Conservation (phyloP, 305 asterid genomes). For the Fraxinus angustifolia region DNA sequence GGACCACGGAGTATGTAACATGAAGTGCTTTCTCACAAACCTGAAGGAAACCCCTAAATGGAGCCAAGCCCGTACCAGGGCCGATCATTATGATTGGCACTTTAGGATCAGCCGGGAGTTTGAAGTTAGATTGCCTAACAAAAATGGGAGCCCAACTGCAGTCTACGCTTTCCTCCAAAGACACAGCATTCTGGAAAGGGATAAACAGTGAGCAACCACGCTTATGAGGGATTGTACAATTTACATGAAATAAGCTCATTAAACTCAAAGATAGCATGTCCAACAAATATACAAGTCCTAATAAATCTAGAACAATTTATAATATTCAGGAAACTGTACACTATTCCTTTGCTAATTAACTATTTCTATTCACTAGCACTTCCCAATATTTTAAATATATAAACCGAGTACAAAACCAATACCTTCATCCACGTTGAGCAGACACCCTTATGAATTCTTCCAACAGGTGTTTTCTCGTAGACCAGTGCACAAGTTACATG, state of each 20-base stretch:
- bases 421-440: slow-evolving; percentile 99
- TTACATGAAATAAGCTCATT: background rate
- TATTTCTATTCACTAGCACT: background rate
- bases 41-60: slow-evolving; percentile 98
- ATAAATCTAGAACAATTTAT: background rate
- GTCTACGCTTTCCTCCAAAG: slow-evolving; percentile 61
- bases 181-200: slow-evolving; percentile 61
- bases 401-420: slow-evolving; percentile 6
- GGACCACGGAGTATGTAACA: background rate
- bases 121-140: slow-evolving; percentile 86
- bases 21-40: slow-evolving; percentile 32
- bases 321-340: background rate
- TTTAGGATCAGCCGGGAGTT: slow-evolving; percentile 78
- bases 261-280: background rate
- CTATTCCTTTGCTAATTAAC: background rate
- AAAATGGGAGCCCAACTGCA: slow-evolving; percentile 79
- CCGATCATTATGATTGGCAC: slow-evolving; percentile 90
- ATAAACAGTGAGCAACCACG: background rate
- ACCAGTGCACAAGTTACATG: slow-evolving; percentile 97
- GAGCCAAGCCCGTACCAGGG: slow-evolving; percentile 99
- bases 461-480: slow-evolving; percentile 75
- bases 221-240: background rate
- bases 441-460: slow-evolving; percentile 88
- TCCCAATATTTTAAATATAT: background rate
- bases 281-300: background rate